Conservation (phyloP, 78 protist species). For the Cavenderia fasciculata region DNA sequence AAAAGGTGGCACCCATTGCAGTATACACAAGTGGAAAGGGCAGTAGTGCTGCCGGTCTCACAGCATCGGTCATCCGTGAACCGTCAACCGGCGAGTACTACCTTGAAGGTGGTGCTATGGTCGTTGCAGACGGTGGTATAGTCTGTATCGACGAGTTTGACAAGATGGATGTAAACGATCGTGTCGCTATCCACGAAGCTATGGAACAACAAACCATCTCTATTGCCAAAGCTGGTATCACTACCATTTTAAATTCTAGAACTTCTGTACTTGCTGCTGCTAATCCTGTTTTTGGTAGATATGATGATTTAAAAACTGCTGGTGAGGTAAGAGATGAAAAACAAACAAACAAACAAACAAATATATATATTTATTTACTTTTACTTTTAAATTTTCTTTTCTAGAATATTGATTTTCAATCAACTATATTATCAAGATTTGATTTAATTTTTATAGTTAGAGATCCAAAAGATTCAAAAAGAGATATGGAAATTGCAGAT, state of each 20-base stretch:
- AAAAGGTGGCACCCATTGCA: conserved; percentile 95
- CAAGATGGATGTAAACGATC: conserved; percentile 94
- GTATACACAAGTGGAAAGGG: conserved; percentile 99
- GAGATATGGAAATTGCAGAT: conserved; percentile 80
- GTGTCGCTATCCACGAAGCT: conserved; percentile 99
- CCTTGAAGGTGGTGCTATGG: conserved; percentile 99
- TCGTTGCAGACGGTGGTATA: conserved; percentile 99
- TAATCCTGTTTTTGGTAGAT: conserved; percentile 98
- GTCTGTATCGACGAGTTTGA: conserved; percentile 99
- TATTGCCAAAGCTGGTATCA: conserved; percentile 99
- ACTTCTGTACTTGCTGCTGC: conserved; percentile 99
- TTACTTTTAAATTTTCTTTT: neutral
- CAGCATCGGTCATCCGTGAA: conserved; percentile 98
- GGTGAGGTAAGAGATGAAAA: conserved; percentile 79
- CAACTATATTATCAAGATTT: conserved; percentile 99
- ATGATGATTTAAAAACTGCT: conserved; percentile 91
- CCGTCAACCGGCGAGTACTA: conserved; percentile 90
- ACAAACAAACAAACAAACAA: too few species aligned
- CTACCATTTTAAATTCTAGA: conserved; percentile 98
- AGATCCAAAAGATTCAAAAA: conserved; percentile 86
- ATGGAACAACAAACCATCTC: conserved; percentile 99
- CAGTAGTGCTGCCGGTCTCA: conserved; percentile 98
- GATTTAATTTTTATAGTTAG: conserved; percentile 98
- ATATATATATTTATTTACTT: neutral
- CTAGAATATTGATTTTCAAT: conserved; percentile 93